Conservation (phyloP, 2,329 filamentous ascomycete species). For the Cytospora leucostoma region DNA sequence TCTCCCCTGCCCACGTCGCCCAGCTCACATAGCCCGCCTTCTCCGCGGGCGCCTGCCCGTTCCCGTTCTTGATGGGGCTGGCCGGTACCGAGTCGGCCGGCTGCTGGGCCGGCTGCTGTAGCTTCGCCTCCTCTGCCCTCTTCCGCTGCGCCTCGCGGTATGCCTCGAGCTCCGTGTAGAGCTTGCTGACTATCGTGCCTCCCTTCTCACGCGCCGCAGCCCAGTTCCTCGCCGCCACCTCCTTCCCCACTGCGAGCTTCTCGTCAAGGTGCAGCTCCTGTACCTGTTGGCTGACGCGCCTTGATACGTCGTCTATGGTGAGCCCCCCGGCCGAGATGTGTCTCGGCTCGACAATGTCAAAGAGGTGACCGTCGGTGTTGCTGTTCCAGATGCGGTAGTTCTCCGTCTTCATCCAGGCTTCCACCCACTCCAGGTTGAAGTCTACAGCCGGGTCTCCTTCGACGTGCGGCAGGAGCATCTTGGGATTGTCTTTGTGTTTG, state of each 20-base stretch:
- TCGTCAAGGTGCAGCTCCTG: slow-evolving; percentile 94
- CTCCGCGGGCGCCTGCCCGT: slow-evolving; percentile 48
- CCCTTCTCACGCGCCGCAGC: slow-evolving; percentile 87
- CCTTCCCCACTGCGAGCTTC: slow-evolving; percentile 77
- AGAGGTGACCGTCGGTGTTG: slow-evolving; percentile 81
- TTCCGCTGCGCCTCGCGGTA: slow-evolving; percentile 73
- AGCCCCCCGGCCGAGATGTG: slow-evolving; percentile 93
- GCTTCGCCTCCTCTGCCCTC: slow-evolving; percentile 55
- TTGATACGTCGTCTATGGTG: slow-evolving; percentile 91
- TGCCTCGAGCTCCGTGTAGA: slow-evolving; percentile 88
- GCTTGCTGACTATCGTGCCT: slow-evolving; percentile 79
- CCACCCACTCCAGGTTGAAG: slow-evolving; percentile 81
- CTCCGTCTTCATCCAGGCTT: slow-evolving; percentile 84
- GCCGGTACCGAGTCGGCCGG: slow-evolving; percentile 44
- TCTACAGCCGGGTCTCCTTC: slow-evolving; percentile 85
- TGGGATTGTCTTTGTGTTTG: slow-evolving; percentile 57
- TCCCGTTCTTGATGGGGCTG: slow-evolving; percentile 40
- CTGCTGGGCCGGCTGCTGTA: slow-evolving; percentile 21
- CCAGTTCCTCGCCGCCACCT: slow-evolving; percentile 86
- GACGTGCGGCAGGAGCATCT: slow-evolving; percentile 62
- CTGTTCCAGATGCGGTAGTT: slow-evolving; percentile 89
- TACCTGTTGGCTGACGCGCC: slow-evolving; percentile 86
- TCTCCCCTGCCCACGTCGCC: slow-evolving; percentile 73
- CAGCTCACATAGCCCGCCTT: slow-evolving; percentile 68
- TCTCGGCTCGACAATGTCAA: slow-evolving; percentile 89